Conservation (phyloP, 352 stramenopile species). For the Pythium guiyangense region DNA sequence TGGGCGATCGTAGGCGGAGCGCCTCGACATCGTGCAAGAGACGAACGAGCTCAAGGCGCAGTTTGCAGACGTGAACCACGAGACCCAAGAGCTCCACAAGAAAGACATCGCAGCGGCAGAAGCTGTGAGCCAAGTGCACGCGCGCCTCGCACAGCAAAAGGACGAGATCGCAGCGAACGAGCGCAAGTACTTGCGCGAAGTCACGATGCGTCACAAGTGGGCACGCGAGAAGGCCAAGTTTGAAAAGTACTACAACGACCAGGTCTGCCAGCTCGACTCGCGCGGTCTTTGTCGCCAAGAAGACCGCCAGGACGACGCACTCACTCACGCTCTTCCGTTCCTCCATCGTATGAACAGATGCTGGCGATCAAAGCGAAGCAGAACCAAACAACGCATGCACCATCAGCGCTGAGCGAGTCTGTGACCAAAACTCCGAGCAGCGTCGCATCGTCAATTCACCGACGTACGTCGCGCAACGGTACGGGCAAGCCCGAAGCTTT, state of each 20-base stretch:
- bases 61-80: constrained; percentile 53
- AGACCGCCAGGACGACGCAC: background rate
- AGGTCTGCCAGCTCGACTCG: constrained; percentile 22
- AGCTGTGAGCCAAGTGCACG: constrained; percentile 67
- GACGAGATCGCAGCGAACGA: constrained; percentile 55
- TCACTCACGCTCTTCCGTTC: background rate
- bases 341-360: background rate
- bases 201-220: constrained; percentile 73
- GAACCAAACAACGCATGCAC: background rate
- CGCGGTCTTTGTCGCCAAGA: background rate
- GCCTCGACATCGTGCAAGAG: constrained; percentile 34
- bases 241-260: constrained; percentile 80
- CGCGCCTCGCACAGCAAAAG: constrained; percentile 60
- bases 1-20: constrained; percentile 29
- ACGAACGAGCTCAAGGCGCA: constrained; percentile 64
- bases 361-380: constrained; percentile 8
- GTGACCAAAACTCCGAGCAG: background rate
- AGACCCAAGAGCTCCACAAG: constrained; percentile 78
- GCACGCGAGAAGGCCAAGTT: constrained; percentile 78
- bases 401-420: background rate
- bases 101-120: constrained; percentile 68
- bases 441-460: background rate
- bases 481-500: too few relatives aligned
- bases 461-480: background rate
- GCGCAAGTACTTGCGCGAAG: constrained; percentile 62